Evolutionary conservation across 805 yeast species (phyloP), one percentile per base, ranked within the genome.

Genomic region (Ogataea polymorpha): DNA sequence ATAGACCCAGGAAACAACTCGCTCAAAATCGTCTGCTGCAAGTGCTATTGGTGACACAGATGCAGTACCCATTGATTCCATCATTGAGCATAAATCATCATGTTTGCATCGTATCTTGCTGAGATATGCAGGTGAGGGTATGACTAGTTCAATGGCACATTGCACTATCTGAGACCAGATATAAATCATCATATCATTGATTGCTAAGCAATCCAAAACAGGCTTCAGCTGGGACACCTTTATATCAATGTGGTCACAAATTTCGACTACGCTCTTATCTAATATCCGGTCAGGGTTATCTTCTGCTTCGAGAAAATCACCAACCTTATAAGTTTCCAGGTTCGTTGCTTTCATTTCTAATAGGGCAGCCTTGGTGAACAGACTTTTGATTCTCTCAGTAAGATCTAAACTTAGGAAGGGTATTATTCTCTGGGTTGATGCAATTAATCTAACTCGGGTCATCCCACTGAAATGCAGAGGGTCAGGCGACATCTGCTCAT

Each of bases 1-100:
- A 41, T 45, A 52, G 5, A 48, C 46, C 56, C 56, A 52, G 32
- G 50, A 41, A n/a, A 50, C 38, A 15, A 46, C 39, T 23, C 56
- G 35, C 31, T 52, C 53, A 23, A 49, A 23, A 46, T 27, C 30
- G 16, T 27, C 30, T 23, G 7, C 20, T 5, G 20, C 20, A 6
- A 18, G 20, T 18, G 7, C 5, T 18, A 4, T 6, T 18, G 20
- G 20, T 6, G 20, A 18, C 20, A 18, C 20, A 18, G 20, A 6
- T 18, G 20, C 20, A 18, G 7, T 18, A 18, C 20, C 7, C 5
- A 18, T 6, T 18, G 20, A 18, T 5, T 18, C 20, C 7, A 18
- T 18, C 20, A 18, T 18, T 18, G 20, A 18, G 20, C 20, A 18
- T 6, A 18, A 2, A 5, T 18, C 20, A 18, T 18, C 20, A 6